Evolutionary conservation across 2,329 filamentous ascomycete genomes (phyloP), one percentile per base, ranked within the genome.

Genomic region (Fusarium paranaense): DNA sequence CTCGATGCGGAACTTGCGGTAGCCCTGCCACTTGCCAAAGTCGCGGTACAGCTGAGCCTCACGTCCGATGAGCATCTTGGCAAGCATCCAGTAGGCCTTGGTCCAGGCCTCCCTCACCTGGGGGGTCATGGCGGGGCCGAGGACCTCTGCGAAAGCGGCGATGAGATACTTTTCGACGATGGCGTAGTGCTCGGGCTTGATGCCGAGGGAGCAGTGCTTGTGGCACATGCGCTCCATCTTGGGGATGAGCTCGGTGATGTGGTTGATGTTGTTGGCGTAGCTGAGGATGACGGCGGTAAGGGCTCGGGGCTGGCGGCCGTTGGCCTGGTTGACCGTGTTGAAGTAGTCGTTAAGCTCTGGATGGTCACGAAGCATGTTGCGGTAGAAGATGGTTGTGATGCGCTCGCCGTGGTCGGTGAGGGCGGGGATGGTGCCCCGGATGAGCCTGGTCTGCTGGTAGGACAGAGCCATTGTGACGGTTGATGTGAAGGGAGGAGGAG

Each of bases 311-410:
- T 83, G 81, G 11, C 80, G 80, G 50, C 80, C 81, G 62, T 81
- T 83, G 69, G 79, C 78, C 74, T 81, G 81, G 75, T 83, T 83
- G 67, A 79, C 80, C 1, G 74, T 77, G 74, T 94, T 95, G 87
- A 95, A 95, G 82, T 92, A 86, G 81, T 91, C 88, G 76, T 91
- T 89, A 35, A 95, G 88, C 52, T 90, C 87, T 0, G 92, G 92
- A 69, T 94, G 86, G 42, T 90, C 89, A 13, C 80, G 80, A 27
- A 95, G 85, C 86, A 95, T 89, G 78, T 90, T 91, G 70, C 86
- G 86, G 86, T 95, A 95, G 85, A 95, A 95, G 73, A 88, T 87
- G n/a, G 86, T 87, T 7, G 92, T 92, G 81, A 95, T 93, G 71
- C 87, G 86, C 72, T 88, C 87, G 79, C 93, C 93, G 79, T 94